Base-by-base conservation (phyloP, 2,329 filamentous ascomycete genomes). In the Fusarium cyanostomum region DNA sequence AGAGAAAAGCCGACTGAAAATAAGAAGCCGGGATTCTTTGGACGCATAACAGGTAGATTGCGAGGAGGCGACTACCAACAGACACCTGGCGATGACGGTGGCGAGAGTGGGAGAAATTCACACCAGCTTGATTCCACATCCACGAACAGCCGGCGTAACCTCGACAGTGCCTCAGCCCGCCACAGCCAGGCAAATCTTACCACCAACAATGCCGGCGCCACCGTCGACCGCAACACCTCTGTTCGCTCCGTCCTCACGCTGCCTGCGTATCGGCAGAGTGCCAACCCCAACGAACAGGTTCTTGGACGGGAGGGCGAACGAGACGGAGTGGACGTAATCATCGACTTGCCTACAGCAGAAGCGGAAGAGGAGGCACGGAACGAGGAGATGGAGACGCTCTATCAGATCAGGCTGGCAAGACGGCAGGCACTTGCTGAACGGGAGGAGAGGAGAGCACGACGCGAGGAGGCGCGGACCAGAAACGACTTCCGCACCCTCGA, bases 171-270 rank as follows among this genome's bases (percentile, higher is more conserved):
- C 15, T 52, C 51, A 21, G 42, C 59, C 13, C 49, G 42, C 35
- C 56, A 45, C 38, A 49, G 28, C 33, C 30, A 49, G 52, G 33
- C 49, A 37, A 44, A 52, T 43, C 55, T 27, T 60, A 64, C n/a
- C 18, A 67, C 65, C 24, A 63, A 69, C 55, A 67, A 72, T 67
- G 52, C 74, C 31, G 69, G 66, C 8, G 75, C 75, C 57, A 77
- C 74, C 1, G 86, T 97, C 11, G 91, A 94, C 73, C 86, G 94
- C 28, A 90, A 94, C 70, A 93, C 92, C 1, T 96, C 92, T 8
- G 84, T 98, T 41, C 89, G 94, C 52, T 96, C 92, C n/a, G 88
- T 98, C 53, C 95, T 97, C 85, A 98, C 95, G 0, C 80, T 99
- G 3, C 95, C 95, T 0, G 86, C 91, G 0, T 99, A 99, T 75